Conservation (phyloP, 805 yeast species). For the Diddensiella transvaalensis region DNA sequence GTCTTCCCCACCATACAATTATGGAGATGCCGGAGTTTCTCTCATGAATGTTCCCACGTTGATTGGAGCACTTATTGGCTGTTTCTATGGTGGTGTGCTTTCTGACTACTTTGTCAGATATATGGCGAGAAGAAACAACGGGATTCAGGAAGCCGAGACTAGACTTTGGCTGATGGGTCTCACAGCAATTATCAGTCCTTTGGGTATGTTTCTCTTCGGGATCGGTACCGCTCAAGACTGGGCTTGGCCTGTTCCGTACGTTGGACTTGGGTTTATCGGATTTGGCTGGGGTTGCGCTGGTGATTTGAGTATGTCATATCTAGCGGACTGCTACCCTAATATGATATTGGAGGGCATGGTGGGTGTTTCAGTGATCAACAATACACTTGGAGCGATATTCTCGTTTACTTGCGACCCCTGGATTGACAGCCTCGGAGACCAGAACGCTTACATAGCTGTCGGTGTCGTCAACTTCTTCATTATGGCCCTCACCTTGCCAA, state of each 20-base stretch:
- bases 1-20: constrained; percentile 63
- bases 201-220: constrained; percentile 58
- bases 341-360: constrained; percentile 54
- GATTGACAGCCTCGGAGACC: constrained; percentile 48
- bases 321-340: constrained; percentile 54
- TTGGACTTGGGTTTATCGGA: constrained; percentile 56
- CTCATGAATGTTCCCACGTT: constrained; percentile 69
- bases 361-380: constrained; percentile 54
- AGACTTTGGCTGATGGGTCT: constrained; percentile 49
- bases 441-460: constrained; percentile 55
- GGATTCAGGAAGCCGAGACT: constrained; percentile 53
- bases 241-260: constrained; percentile 53
- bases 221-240: constrained; percentile 53
- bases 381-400: constrained; percentile 58
- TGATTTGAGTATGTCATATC: constrained; percentile 56
- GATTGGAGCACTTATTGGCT: constrained; percentile 50
- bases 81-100: constrained; percentile 45
- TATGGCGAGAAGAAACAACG: constrained; percentile 48
- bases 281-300: constrained; percentile 54
- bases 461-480: constrained; percentile 51
- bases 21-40: constrained; percentile 63
- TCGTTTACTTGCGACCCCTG: constrained; percentile 60
- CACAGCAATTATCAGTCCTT: constrained; percentile 50
- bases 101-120: constrained; percentile 56
- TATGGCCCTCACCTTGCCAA: constrained; percentile 55